A percentile compares a stretch with the other conserved stretches of the same genome.
Conservation (phyloP, 1,284 basidiomycete species). For the Pseudozyma tsukubaensis region DNA sequence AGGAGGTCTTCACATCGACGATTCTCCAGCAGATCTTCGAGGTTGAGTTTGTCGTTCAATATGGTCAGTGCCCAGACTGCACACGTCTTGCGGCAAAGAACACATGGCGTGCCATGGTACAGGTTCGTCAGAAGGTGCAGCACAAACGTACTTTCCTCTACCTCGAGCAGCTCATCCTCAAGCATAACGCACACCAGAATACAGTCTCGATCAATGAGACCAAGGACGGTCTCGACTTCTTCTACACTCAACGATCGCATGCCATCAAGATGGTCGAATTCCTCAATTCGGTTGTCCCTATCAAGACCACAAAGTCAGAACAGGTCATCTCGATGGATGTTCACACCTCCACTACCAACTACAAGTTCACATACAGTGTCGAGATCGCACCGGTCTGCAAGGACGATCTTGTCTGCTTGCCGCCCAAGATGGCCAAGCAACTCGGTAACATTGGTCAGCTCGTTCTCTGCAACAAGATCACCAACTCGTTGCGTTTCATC, state of each 20-base stretch:
- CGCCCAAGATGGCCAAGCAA: constrained; percentile 81
- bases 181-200: constrained; percentile 96
- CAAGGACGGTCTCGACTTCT: constrained; percentile 95
- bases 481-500: constrained; percentile 88
- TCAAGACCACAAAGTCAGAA: constrained; percentile 88
- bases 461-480: constrained; percentile 87
- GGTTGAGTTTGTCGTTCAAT: constrained; percentile 93
- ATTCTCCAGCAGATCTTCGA: constrained; percentile 98
- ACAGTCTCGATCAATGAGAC: constrained; percentile 93
- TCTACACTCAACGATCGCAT: constrained; percentile 88
- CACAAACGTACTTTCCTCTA: constrained; percentile 98
- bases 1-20: constrained; percentile 95
- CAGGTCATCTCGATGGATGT: constrained; percentile 93
- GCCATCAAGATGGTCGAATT: constrained; percentile 99
- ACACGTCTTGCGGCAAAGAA: constrained; percentile 95
- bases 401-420: constrained; percentile 93
- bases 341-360: constrained; percentile 91
- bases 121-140: constrained; percentile 87
- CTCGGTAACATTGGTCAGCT: constrained; percentile 89
- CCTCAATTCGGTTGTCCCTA: constrained; percentile 85
- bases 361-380: constrained; percentile 97
- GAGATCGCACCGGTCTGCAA: constrained; percentile 98
- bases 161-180: constrained; percentile 96
- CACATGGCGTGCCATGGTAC: constrained; percentile 96
- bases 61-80: constrained; percentile 95